Evolutionary conservation across 768 basidiomycete genomes (phyloP).

Genomic region (Tremella fuciformis): DNA sequence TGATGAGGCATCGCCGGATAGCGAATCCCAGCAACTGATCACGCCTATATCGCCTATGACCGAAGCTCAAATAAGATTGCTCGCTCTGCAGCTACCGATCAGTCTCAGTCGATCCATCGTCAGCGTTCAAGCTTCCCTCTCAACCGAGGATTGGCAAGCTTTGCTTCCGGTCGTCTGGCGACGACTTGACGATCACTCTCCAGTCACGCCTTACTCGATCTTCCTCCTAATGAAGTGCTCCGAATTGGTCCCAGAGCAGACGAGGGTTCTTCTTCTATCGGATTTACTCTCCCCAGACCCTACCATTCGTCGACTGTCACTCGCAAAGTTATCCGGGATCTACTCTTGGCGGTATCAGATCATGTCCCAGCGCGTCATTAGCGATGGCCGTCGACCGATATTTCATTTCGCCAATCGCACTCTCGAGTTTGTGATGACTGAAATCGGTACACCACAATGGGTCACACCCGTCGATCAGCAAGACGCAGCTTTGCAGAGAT

Average conservation of each 20-base stretch:
- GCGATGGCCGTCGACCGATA: slow-evolving; percentile 33
- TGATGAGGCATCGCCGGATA: no score
- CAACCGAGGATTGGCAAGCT: slow-evolving; percentile 30
- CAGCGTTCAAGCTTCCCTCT: slow-evolving; percentile 24
- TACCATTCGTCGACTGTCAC: slow-evolving; percentile 13
- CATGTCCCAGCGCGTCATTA: slow-evolving; percentile 20
- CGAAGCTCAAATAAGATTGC: not conserved
- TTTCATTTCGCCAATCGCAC: slow-evolving; percentile 34
- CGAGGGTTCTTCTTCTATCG: slow-evolving; percentile 17
- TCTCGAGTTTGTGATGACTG: slow-evolving; percentile 36
- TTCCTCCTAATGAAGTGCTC: slow-evolving; percentile 41
- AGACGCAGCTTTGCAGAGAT: slow-evolving; percentile 38
- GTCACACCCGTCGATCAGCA: slow-evolving; percentile 31
- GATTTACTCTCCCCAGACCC: slow-evolving; percentile 11
- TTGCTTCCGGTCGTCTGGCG: slow-evolving; percentile 29
- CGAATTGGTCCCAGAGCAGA: slow-evolving; percentile 20
- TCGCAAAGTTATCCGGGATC: slow-evolving; percentile 24
- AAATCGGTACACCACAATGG: slow-evolving; percentile 40
- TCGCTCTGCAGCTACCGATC: not conserved
- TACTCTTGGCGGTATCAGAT: slow-evolving; percentile 39
- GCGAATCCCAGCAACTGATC: no score
- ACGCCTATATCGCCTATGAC: no score
- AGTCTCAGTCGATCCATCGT: slow-evolving; percentile 15
- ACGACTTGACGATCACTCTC: not conserved
- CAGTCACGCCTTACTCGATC: slow-evolving; percentile 6